Evolutionary conservation across 2,329 filamentous ascomycete genomes (phyloP), one percentile per base, ranked within the genome.

Genomic region (Dichotomopilus funicola): DNA sequence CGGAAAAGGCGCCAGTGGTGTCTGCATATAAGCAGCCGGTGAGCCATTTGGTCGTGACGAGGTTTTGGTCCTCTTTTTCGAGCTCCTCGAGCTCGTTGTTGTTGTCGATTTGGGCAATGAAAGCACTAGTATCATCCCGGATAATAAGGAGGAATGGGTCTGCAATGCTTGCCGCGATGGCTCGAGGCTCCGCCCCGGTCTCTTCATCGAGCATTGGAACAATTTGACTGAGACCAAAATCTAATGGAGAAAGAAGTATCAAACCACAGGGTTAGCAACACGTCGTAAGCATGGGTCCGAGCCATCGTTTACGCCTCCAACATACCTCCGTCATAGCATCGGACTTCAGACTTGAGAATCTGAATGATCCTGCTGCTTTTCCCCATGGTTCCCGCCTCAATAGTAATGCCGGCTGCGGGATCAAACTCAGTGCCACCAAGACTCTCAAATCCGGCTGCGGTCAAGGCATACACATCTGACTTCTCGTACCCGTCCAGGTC

Each of bases 131-230:
- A 68, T 99, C 91, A 61, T 96, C 90, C 55, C 90, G 81, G 19
- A 96, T 74, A 11, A 97, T 79, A 2, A 96, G 75, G 10, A 99
- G 71, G 66, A 91, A 96, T 0, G 90, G 90, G 63, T 97, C 92
- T 19, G 82, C 82, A 64, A 97, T 91, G 67, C 88, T 95, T 40
- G 89, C 87, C 65, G 84, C 87, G 46, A 91, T 75, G 43, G 94
- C 86, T 52, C 86, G 80, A 4, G 89, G 86, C 64, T 96, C 89
- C 19, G 82, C 85, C 10, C 88, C 91, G 0, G 86, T 91, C 61
- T 94, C 89, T 64, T 96, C 94, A 64, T 97, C 94, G 59, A 89
- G 82, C 80, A 97, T 90, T 0, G 91, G 90, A 49, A 96, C 80
- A 53, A 99, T 97, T 66, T 97, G 92, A 46, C 86, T 86, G 52